Conservation (phyloP, 108 stramenopile genomes). For the Skeletonema marinoi region DNA sequence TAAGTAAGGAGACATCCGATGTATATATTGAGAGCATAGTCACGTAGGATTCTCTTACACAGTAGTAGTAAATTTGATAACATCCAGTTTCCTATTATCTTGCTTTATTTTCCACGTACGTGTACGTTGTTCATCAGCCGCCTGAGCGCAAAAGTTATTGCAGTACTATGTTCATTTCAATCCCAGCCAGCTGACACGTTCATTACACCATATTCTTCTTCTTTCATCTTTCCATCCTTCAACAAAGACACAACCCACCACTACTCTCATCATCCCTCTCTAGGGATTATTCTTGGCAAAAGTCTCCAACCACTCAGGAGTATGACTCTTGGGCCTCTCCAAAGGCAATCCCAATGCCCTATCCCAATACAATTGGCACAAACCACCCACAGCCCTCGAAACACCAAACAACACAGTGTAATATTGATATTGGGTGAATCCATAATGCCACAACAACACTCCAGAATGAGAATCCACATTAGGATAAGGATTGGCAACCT, state of each 20-base stretch:
- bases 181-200: too few relatives aligned
- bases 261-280: neutral
- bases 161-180: too few relatives aligned
- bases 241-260: neutral
- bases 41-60: too few relatives aligned
- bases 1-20: too few relatives aligned
- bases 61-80: too few relatives aligned
- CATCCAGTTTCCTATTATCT: too few relatives aligned
- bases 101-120: too few relatives aligned
- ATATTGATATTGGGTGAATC: constrained; percentile 98
- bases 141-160: too few relatives aligned
- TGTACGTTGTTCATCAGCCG: too few relatives aligned
- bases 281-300: constrained; percentile 65
- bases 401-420: constrained; percentile 99
- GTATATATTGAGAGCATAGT: too few relatives aligned
- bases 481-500: constrained; percentile 99
- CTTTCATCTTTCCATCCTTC: too few relatives aligned
- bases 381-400: constrained; percentile 95
- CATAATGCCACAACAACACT: constrained; percentile 99
- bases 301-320: constrained; percentile 94
- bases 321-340: constrained; percentile 99
- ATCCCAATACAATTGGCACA: constrained; percentile 99
- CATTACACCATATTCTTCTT: too few relatives aligned
- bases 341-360: constrained; percentile 97
- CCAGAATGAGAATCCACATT: constrained; percentile 99